phyloP scores from a whole-genome alignment of 345 rosid genomes.

The Eucalyptus virginea region DNA sequence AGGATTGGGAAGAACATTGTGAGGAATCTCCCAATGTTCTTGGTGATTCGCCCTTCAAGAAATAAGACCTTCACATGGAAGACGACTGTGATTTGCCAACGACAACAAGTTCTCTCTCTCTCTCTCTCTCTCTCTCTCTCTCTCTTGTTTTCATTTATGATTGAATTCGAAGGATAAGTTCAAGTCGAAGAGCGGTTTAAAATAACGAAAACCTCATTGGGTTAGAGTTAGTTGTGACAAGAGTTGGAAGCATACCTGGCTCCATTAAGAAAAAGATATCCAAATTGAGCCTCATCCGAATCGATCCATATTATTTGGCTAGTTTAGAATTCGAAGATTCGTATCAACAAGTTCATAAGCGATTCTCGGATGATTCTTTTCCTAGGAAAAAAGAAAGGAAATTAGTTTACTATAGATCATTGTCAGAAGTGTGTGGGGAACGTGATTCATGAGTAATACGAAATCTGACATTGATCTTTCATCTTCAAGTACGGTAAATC shows the following conservation, averaged over 20 bases:
- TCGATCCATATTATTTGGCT: background rate
- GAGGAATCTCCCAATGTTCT: slow-evolving; percentile 6
- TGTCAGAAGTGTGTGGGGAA: background rate
- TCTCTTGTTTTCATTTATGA: background rate
- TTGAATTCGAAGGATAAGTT: background rate
- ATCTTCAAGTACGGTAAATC: background rate
- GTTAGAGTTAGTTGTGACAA: background rate
- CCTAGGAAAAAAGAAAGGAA: background rate
- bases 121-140: background rate
- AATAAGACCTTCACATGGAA: background rate
- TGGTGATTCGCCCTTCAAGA: background rate
- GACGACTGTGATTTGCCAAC: slow-evolving; percentile 8
- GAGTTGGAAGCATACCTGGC: background rate
- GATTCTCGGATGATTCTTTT: background rate
- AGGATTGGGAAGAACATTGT: background rate
- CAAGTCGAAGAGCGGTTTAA: background rate
- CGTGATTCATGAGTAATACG: background rate
- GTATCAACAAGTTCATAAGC: background rate
- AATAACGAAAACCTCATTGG: background rate
- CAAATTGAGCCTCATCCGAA: background rate
- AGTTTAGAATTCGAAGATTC: background rate
- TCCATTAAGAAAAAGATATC: background rate
- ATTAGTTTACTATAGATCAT: background rate
- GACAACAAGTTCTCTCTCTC: background rate
- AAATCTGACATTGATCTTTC: background rate